Base-by-base conservation (phyloP, 345 rosid genomes). In the Microcos paniculata region DNA sequence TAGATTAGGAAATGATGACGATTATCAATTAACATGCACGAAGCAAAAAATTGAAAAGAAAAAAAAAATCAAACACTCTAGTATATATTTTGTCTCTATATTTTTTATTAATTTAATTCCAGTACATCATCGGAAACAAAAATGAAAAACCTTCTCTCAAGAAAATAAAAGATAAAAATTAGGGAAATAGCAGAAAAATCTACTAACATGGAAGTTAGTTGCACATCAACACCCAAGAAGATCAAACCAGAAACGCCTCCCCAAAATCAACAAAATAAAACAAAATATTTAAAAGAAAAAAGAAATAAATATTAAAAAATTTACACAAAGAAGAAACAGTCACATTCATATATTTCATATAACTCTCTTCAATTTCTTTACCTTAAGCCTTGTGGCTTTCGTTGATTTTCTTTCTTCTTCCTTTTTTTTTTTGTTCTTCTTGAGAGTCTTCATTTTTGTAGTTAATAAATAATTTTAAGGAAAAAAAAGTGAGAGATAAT, bases 311-410 rank as follows among this genome's bases (percentile, higher is more conserved):
- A 69, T 15, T 15, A 69, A 71, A 78, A 77, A 78, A 78, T 77
- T 83, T 87, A 85, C 87, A 87, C 4, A 79, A 40, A 35, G 43
- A 58, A 38, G 56, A 66, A 76, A 64, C 81, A 82, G 86, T 84
- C 84, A 78, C 61, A 72, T 76, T 70, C 62, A 68, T 75, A 70
- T 76, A 62, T 7, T 67, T 74, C 75, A 71, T 63, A 52, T 76
- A 46, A 75, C 52, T 62, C 75, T 46, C 76, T 30, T 12, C 62
- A 77, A 21, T 81, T 75, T 76, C 73, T 76, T 75, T 75, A 62
- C 70, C 76, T 71, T 55, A 21, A 12, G 46, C 38, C 28, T 56
- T 24, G 42, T 59, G 56, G 38, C 59, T 53, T 71, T 69, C 5
- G 19, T 30, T 31, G 2, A 24, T n/a, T 15, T 67, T 48, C 6